These are phyloP conservation scores for Scutellaria baicalensis DNA, from an alignment of 257 asterid species.

Conservation along the genomic window DNA sequence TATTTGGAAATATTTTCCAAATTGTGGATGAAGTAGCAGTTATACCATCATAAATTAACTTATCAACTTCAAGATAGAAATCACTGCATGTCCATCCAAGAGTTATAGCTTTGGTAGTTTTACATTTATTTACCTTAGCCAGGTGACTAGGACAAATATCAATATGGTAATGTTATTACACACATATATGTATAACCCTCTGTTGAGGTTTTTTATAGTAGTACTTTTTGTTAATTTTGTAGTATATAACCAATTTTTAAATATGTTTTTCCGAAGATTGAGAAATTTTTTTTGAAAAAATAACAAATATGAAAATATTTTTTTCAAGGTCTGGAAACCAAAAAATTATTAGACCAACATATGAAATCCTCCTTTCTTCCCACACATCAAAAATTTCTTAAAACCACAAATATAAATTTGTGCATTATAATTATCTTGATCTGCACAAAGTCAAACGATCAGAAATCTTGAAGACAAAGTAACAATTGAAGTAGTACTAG, in stretches of 20 bases:
- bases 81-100: not conserved
- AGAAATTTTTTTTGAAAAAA: no score
- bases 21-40: not conserved
- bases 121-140: not conserved
- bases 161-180: not conserved
- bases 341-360: no score
- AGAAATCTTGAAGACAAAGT: not conserved
- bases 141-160: not conserved
- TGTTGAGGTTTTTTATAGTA: not conserved
- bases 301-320: no score
- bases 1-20: no score
- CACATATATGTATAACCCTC: not conserved
- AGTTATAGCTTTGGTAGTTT: slow-evolving; percentile 2
- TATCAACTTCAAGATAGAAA: not conserved
- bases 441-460: not conserved
- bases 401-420: no score
- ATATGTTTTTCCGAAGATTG: no score
- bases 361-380: no score
- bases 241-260: no score
- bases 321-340: no score
- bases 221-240: no score
- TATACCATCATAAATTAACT: not conserved
- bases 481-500: not conserved
- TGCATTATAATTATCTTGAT: not conserved
- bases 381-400: no score